Evolutionary conservation across 352 stramenopile genomes (phyloP).

Genomic region (Ophiocytium majus): DNA sequence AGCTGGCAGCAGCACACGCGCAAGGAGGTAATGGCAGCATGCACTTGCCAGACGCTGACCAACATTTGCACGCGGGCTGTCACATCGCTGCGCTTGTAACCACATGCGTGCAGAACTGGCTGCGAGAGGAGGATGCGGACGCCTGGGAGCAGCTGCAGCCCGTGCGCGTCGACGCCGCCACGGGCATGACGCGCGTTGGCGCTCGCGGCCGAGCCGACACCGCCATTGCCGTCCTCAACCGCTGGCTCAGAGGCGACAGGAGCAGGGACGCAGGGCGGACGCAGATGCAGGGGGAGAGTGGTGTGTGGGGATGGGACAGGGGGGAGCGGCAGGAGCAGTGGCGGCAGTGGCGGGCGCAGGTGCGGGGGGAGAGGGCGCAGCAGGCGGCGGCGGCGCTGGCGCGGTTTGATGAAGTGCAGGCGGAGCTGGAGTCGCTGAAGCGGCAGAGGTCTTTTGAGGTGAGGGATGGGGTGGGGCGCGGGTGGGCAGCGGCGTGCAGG

Average conservation of each 20-base stretch:
- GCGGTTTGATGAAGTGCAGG: not conserved
- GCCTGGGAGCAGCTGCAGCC: slow-evolving; percentile 24
- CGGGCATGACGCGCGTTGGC: not conserved
- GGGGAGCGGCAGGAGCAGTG: slow-evolving; percentile 7
- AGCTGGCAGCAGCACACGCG: too few relatives aligned
- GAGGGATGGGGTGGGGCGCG: not conserved
- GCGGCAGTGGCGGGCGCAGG: slow-evolving; percentile 20
- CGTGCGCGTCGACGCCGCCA: not conserved
- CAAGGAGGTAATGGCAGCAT: too few relatives aligned
- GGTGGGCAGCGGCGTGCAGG: not conserved
- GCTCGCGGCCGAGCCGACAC: not conserved
- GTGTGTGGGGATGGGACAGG: slow-evolving; percentile 25
- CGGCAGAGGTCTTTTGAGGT: slow-evolving; percentile 18
- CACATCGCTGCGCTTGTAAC: too few relatives aligned
- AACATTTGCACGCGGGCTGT: too few relatives aligned
- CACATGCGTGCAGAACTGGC: too few relatives aligned
- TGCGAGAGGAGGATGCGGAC: slow-evolving; percentile 20
- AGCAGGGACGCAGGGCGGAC: not conserved
- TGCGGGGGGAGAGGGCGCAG: slow-evolving; percentile 27
- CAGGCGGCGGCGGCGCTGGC: slow-evolving; percentile 4
- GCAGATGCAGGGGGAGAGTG: not conserved
- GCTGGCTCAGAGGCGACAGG: not conserved
- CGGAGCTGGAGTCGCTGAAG: slow-evolving; percentile 34
- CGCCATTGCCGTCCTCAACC: not conserved
- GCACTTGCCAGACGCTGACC: too few relatives aligned